Conservation (phyloP, 305 asterid genomes). For the Withania somnifera region DNA sequence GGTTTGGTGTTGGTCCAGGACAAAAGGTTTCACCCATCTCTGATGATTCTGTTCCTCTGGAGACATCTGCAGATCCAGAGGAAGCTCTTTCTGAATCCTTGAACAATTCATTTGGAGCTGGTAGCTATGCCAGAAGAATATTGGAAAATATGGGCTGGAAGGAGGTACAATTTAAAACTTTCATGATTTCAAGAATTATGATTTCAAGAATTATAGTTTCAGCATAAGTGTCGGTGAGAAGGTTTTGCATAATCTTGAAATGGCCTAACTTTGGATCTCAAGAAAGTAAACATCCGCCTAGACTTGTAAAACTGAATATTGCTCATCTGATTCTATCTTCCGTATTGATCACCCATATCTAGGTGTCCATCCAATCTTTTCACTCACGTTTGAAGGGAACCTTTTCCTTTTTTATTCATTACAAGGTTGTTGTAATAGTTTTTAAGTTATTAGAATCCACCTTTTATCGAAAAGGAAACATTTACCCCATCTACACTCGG, state of each 20-base stretch:
- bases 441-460: background rate
- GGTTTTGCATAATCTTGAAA: background rate
- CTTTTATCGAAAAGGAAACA: background rate
- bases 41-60: slow-evolving; percentile 32
- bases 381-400: background rate
- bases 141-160: slow-evolving; percentile 96
- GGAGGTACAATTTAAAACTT: slow-evolving; percentile 43
- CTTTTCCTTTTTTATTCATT: background rate
- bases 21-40: slow-evolving; percentile 37
- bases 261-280: background rate
- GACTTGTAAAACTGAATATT: background rate
- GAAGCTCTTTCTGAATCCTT: slow-evolving; percentile 70
- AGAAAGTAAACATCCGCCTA: background rate
- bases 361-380: background rate
- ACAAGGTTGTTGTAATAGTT: background rate
- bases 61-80: slow-evolving; percentile 30
- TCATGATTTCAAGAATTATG: background rate
- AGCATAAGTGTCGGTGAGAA: background rate
- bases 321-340: background rate
- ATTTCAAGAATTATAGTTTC: background rate
- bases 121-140: slow-evolving; percentile 79
- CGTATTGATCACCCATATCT: background rate
- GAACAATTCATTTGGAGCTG: slow-evolving; percentile 64
- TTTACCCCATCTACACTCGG: background rate
- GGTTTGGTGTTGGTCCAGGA: slow-evolving; percentile 89